These are phyloP conservation scores for Mycena filopes DNA, from an alignment of 768 basidiomycete genomes.

Conservation along the genomic window DNA sequence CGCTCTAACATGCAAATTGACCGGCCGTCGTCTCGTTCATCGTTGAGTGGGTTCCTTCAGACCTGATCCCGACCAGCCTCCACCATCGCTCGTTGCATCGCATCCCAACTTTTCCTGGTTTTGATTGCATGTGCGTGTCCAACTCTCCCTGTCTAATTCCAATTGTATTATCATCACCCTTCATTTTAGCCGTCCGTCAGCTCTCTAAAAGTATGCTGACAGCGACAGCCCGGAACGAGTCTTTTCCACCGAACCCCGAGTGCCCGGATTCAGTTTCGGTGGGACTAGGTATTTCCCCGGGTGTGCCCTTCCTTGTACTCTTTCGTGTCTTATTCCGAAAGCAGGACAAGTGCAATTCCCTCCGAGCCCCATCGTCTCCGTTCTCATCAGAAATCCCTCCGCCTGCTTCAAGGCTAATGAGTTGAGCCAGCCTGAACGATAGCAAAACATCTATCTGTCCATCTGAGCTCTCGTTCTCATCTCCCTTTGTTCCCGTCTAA, in stretches of 20 bases:
- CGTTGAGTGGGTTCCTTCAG: not conserved
- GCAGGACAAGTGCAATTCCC: not conserved
- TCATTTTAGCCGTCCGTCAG: conserved; percentile 4
- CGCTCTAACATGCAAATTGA: too few species aligned
- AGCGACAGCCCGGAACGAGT: conserved; percentile 5
- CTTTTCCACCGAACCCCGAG: not conserved
- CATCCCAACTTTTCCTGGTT: not conserved
- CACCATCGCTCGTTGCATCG: not conserved
- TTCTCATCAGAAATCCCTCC: conserved; percentile 16
- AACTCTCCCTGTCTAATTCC: not conserved
- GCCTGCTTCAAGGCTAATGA: conserved; percentile 9
- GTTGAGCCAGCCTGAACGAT: not conserved
- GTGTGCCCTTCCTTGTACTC: not conserved
- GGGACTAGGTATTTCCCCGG: not conserved
- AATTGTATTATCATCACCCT: conserved; percentile 11
- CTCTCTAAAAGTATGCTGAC: not conserved
- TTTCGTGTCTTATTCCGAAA: not conserved
- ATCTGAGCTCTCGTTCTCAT: conserved; percentile 20
- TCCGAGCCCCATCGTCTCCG: not conserved
- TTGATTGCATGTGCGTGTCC: not conserved
- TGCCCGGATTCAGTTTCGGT: not conserved
- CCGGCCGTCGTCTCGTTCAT: too few species aligned
- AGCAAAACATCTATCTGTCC: conserved; percentile 24
- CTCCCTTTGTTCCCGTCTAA: conserved; percentile 3
- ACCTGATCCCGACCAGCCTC: not conserved